Conservation (phyloP, 345 rosid species). For the Balakata baccata region DNA sequence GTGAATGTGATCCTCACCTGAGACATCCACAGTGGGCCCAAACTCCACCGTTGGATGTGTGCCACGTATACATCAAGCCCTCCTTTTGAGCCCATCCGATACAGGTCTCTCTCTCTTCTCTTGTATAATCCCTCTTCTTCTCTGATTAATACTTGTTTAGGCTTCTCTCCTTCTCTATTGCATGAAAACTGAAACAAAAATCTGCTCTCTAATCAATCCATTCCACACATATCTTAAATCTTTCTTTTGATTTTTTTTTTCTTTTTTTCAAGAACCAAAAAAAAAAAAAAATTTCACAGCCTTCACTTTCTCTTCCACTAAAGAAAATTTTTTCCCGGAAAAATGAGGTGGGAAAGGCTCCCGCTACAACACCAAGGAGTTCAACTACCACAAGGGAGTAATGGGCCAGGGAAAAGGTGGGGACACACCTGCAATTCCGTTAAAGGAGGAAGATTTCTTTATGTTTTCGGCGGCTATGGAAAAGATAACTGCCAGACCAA, state of each 20-base stretch:
- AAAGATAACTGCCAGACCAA: conserved; percentile 92
- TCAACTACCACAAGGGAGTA: conserved; percentile 23
- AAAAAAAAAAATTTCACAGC: not conserved
- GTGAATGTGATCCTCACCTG: conserved; percentile 7
- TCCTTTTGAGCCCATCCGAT: conserved; percentile 13
- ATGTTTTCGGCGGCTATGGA: conserved; percentile 91
- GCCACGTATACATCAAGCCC: conserved; percentile 13
- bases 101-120: not conserved
- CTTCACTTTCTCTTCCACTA: conserved; percentile 30
- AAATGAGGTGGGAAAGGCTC: conserved; percentile 85
- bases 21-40: conserved; percentile 3
- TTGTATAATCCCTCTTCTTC: not conserved
- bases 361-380: conserved; percentile 24
- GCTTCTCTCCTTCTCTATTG: not conserved
- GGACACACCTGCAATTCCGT: conserved; percentile 95
- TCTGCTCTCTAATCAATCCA: not conserved
- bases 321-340: conserved; percentile 17
- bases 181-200: conserved; percentile 8
- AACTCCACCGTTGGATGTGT: not conserved
- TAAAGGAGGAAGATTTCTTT: conserved; percentile 81
- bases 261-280: not conserved
- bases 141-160: not conserved
- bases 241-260: not conserved
- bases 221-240: not conserved
- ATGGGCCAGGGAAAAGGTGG: conserved; percentile 94